Evolutionary conservation across 169 alveolate genomes (phyloP), one percentile per base, ranked within the genome.

Genomic region (Plasmodium fragile): DNA sequence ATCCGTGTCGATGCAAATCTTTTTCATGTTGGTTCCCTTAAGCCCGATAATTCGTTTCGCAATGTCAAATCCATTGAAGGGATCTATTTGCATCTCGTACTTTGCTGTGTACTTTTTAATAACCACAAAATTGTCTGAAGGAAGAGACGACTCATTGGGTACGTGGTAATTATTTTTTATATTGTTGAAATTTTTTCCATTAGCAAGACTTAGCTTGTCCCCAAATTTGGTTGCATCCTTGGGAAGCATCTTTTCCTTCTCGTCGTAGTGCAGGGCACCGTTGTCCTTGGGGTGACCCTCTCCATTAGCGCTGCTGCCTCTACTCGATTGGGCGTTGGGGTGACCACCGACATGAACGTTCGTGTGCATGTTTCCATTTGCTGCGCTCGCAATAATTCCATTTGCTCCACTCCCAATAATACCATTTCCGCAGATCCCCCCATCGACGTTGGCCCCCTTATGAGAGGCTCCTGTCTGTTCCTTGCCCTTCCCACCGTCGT

Each of bases 21-120:
- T 93, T 93, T 98, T 98, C 99, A 98, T 98, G 92, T 98, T 98
- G 34, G 98, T 96, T 75, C 99, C 99, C 82, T 95, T 96, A 36
- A 95, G 91, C 16, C 99, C 99, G 10, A 98, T 98, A 16, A 98
- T 95, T 90, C 98, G 97, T 92, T 98, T 97, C 36, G 99, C 98
- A 5, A 98, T 98, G 94, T 98, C 97, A 84, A 98, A 98, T 59
- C 98, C 99, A 93, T 96, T 96, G 90, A 97, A 99, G 80, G 98
- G 98, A 55, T 97, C 98, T 1, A 98, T 98, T 93, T 98, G 98
- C 22, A 98, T 97, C 82, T 97, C 99, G 91, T 97, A 98, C 87
- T 98, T 96, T 69, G 99, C 98, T 7, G 99, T 98, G 91, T 97
- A 98, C 92, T 98, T 98, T 80, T 93, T 93, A 41, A 95, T 91